These are phyloP conservation scores for Plasmodium adleri DNA, from an alignment of 169 alveolate genomes.

Conservation along the genomic window DNA sequence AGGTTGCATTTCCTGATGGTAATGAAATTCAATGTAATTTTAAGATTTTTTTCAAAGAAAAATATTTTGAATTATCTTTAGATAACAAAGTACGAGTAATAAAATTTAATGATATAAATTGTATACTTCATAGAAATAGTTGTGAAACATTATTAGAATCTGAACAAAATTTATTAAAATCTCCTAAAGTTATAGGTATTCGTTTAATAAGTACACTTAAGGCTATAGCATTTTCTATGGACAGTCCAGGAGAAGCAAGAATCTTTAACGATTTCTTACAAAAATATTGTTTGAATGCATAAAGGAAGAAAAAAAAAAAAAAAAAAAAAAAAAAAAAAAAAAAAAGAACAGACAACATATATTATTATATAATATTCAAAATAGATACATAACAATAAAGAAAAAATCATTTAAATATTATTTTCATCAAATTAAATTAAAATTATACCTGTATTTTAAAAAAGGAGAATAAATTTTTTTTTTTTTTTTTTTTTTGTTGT, in stretches of 20 bases:
- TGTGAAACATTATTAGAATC: slow-evolving; percentile 70
- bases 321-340: not conserved
- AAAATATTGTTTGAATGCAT: slow-evolving; percentile 47
- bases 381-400: too few relatives aligned
- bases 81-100: slow-evolving; percentile 74
- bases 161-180: slow-evolving; percentile 57
- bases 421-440: too few relatives aligned
- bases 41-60: slow-evolving; percentile 45
- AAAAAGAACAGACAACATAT: not conserved
- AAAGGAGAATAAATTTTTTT: too few relatives aligned
- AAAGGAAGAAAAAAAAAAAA: not conserved
- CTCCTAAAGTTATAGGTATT: slow-evolving; percentile 71
- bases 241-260: slow-evolving; percentile 69
- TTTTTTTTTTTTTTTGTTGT: too few relatives aligned
- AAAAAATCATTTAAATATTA: too few relatives aligned
- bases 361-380: not conserved
- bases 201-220: slow-evolving; percentile 73
- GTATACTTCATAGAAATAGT: slow-evolving; percentile 70
- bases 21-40: slow-evolving; percentile 76
- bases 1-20: slow-evolving; percentile 77
- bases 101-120: slow-evolving; percentile 69
- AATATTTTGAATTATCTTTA: slow-evolving; percentile 57
- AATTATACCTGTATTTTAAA: too few relatives aligned
- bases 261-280: slow-evolving; percentile 64
- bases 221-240: slow-evolving; percentile 76